Conservation (phyloP, 345 rosid genomes). For the Sonneratia caseolaris region DNA sequence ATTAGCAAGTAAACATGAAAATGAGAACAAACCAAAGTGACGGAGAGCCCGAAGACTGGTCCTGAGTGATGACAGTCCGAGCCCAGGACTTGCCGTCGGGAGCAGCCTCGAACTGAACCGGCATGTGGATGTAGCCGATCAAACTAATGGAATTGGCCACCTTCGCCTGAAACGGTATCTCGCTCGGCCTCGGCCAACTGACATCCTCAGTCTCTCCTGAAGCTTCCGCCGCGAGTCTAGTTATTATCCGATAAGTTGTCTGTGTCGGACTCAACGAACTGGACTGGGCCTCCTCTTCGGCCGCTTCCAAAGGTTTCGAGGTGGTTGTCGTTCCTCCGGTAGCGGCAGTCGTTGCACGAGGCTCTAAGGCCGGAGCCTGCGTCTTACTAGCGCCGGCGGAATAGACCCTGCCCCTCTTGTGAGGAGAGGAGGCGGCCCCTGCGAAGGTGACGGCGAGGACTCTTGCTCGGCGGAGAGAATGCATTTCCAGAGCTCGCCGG, state of each 20-base stretch:
- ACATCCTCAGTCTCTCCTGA: not conserved
- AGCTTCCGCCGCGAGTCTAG: not conserved
- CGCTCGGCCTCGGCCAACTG: slow-evolving; percentile 33
- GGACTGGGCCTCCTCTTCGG: not conserved
- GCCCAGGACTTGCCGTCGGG: slow-evolving; percentile 48
- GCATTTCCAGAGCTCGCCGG: slow-evolving; percentile 5
- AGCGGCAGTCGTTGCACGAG: not conserved
- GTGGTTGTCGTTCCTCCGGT: not conserved
- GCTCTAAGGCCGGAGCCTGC: not conserved
- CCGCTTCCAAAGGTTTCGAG: not conserved
- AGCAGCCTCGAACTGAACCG: slow-evolving; percentile 30
- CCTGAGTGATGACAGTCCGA: slow-evolving; percentile 39
- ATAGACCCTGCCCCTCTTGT: not conserved
- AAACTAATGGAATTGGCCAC: slow-evolving; percentile 43
- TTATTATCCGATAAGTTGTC: not conserved
- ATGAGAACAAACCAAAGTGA: slow-evolving; percentile 26
- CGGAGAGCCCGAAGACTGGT: slow-evolving; percentile 17
- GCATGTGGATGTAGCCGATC: slow-evolving; percentile 36
- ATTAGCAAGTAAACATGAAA: not conserved
- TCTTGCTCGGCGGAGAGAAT: slow-evolving; percentile 1
- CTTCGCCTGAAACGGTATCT: slow-evolving; percentile 58
- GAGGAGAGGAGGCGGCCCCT: not conserved
- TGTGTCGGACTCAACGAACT: not conserved
- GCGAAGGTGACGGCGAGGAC: not conserved
- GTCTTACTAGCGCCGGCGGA: not conserved